Conservation (phyloP, 2,329 filamentous ascomycete genomes). For the Diaporthe ampelina region DNA sequence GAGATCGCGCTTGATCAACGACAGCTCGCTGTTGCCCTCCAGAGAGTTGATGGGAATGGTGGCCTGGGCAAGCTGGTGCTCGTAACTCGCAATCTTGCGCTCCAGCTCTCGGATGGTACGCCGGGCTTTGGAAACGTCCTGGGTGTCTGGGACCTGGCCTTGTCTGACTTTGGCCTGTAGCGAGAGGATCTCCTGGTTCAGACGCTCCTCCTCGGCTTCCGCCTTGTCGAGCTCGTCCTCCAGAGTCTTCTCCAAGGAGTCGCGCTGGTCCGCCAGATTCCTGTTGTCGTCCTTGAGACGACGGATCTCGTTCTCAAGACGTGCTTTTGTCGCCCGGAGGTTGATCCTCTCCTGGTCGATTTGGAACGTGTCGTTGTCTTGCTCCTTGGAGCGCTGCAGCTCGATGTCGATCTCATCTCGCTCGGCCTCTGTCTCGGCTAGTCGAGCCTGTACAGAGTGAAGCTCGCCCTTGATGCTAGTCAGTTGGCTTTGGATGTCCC, state of each 20-base stretch:
- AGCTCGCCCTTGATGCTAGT: constrained; percentile 72
- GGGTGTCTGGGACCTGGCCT: constrained; percentile 62
- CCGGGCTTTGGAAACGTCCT: constrained; percentile 71
- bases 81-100: constrained; percentile 68
- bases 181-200: constrained; percentile 67
- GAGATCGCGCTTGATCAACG: constrained; percentile 73
- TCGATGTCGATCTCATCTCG: constrained; percentile 76
- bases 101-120: constrained; percentile 77
- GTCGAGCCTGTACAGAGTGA: constrained; percentile 67
- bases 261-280: constrained; percentile 67
- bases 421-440: constrained; percentile 73
- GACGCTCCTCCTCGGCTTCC: constrained; percentile 74
- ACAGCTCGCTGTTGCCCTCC: constrained; percentile 68
- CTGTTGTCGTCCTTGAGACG: constrained; percentile 75
- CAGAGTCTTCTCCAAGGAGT: constrained; percentile 73
- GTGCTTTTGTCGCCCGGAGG: constrained; percentile 75
- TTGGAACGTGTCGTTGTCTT: constrained; percentile 68
- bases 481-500: constrained; percentile 74
- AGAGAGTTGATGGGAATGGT: constrained; percentile 48
- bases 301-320: constrained; percentile 76
- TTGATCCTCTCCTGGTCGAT: constrained; percentile 79
- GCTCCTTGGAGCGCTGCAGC: constrained; percentile 66
- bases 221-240: constrained; percentile 77
- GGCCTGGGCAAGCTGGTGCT: constrained; percentile 53
- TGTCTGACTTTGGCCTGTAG: constrained; percentile 62